Evolutionary conservation across 2,329 filamentous ascomycete genomes (phyloP), one percentile per base, ranked within the genome.

Genomic region (Ophidiomyces ophidiicola): DNA sequence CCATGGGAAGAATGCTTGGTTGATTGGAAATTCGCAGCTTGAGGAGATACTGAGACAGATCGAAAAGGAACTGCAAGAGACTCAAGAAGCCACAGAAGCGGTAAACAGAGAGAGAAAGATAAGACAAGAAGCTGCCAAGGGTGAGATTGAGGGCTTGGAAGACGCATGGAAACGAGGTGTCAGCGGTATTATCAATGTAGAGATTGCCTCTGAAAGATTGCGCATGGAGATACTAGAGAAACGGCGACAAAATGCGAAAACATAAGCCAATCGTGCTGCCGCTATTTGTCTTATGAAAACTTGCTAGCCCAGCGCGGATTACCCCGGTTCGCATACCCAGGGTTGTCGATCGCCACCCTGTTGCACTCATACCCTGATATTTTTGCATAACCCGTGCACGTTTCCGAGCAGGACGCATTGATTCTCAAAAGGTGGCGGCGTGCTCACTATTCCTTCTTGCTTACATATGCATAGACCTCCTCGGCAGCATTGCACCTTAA

Each of bases 1-100:
- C 36, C 79, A 79, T 59, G 90, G 88, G 49, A 84, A 84, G 63
- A 94, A 94, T 59, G 80, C 84, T 6, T 96, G 90, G 88, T 69
- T 98, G 40, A 72, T 93, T 6, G 76, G 76, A 4, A 98, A 98
- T 60, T 75, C 79, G 50, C 76, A 82, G 49, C 60, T 86, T 14
- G 88, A 94, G 62, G 74, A 75, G 30, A 72, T 84, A 29, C 61
- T 92, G 36, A 70, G 71, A 36, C 59, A 59, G 8, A 54, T 92
- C 18, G 88, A 96, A 68, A 68, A 68, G 31, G 85, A 94, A 52
- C 67, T 96, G 35, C 78, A 76, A 10, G 70, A 67, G 26, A 64
- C 72, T 14, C 79, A 78, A 57, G 68, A 71, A 43, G 76, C 82
- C 48, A 72, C 86, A 33, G 86, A 94, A 55, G 57, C 72, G 25